Conservation (phyloP, 2,329 filamentous ascomycete species). For the Xylaria hypoxylon region DNA sequence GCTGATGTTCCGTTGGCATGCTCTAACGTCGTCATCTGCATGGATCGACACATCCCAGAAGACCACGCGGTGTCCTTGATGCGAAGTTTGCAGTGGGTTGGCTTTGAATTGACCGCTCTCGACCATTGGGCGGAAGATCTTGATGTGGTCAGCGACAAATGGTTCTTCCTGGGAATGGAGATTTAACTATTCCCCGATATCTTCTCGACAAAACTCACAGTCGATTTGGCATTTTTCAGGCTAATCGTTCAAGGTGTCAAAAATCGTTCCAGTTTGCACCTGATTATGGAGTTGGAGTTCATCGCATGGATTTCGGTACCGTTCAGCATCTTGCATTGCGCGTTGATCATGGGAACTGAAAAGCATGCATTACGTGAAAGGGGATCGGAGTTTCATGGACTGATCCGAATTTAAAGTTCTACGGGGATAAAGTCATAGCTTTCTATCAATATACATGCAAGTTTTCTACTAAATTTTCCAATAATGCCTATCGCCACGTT, state of each 20-base stretch:
- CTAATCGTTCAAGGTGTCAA: neutral
- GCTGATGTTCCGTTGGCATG: conserved; percentile 82
- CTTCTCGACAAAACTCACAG: neutral
- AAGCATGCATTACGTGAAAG: conserved; percentile 22
- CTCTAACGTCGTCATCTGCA: conserved; percentile 80
- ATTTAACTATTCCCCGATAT: conserved; percentile 59
- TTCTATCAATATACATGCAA: conserved; percentile 39
- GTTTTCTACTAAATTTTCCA: conserved; percentile 21
- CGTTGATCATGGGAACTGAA: conserved; percentile 17
- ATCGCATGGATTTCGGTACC: conserved; percentile 13
- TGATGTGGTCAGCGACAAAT: conserved; percentile 78
- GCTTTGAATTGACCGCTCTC: conserved; percentile 85
- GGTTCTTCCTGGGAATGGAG: conserved; percentile 92
- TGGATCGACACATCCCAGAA: conserved; percentile 76
- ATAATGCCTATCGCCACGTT: conserved; percentile 16
- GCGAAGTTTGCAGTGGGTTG: conserved; percentile 92
- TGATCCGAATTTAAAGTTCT: conserved; percentile 29
- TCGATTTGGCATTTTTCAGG: neutral
- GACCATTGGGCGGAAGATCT: conserved; percentile 76
- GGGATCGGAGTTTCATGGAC: conserved; percentile 28
- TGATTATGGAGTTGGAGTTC: conserved; percentile 32
- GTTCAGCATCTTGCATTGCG: conserved; percentile 25
- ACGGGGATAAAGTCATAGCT: conserved; percentile 28
- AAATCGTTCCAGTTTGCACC: neutral
- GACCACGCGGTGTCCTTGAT: conserved; percentile 74